Evolutionary conservation across 164 flowering plant genomes (phyloP), one percentile per base, ranked within the genome.

Genomic region (Cinnamomum chago): DNA sequence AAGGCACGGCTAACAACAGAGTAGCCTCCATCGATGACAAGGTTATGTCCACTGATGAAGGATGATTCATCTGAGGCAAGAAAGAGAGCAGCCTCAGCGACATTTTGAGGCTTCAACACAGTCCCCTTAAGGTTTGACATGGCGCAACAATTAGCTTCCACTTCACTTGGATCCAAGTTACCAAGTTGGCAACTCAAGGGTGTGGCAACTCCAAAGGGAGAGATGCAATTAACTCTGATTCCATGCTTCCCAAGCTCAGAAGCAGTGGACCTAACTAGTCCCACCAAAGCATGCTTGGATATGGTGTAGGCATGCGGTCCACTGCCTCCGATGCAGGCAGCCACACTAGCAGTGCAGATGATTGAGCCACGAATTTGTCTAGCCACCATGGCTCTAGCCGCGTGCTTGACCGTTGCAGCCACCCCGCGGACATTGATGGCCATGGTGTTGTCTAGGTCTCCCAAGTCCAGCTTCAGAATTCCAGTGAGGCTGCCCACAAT

Each of bases 61-160:
- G 83, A 84, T 0, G 95, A 89, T 50, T 92, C 93, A 75, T 89
- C 94, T 0, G 92, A 87, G 1, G 94, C 97, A 2, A 92, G 83
- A 79, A 90, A 90, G 55, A 92, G 65, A 12, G 89, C 94, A 17
- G 97, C 90, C 77, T 92, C 90, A 0, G 91, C 95, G 12, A 89
- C 77, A 52, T 90, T 87, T 58, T 72, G 76, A 0, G 88, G 77
- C 81, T 84, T 86, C 81, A 92, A 70, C 10, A 82, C 86, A 22
- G 85, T 62, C 1, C 93, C 95, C 69, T 92, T 89, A 82, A 90
- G 70, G 71, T 81, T 85, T 0, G 84, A 83, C 64, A 70, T 4
- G 2, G 77, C 82, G 3, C 73, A 28, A 14, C 74, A 70, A 20
- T 52, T 67, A 0, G 76, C 84, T 51, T 91, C 94, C 1, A 89